Evolutionary conservation across 2,329 filamentous ascomycete genomes (phyloP), one percentile per base, ranked within the genome.

Genomic region (Colletotrichum destructivum): DNA sequence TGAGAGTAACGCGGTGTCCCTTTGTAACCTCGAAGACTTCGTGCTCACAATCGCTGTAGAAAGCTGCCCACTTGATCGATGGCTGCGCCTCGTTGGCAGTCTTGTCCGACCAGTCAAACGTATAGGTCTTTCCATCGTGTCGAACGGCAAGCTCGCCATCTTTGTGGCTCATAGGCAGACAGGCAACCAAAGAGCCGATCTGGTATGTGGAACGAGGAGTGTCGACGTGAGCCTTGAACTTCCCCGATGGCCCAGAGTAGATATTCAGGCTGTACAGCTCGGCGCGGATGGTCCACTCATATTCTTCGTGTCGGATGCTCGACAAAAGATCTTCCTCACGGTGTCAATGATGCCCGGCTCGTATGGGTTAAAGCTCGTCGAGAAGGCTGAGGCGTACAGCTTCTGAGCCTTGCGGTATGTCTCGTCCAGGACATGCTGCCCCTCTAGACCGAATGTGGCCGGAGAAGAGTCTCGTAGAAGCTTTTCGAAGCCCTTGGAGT

Each of bases 1-100:
- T 91, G 26, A 92, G 76, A 0, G 87, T 91, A 18, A 91, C 72
- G 0, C 88, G 85, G 68, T 91, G 82, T 0, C 89, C 88, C 1
- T 78, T 74, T 0, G 79, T 86, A 7, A 91, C 84, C 16, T 85
- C 82, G 0, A 84, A 74, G 1, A 89, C 83, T 72, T 89, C 85
- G 64, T 89, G 87, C 70, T 88, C 83, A 73, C 85, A 88, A 75
- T 88, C 85, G 65, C 82, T 80, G 71, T 87, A 87, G 78, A 89
- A 89, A 0, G 87, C 87, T 0, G 85, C 85, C 87, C 87, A 89
- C 3, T 4, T 31, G 2, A 2, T 18, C 16, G 0, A 31, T 46
- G 0, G 4, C 26, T 51, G 21, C 15, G 26, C 2, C 7, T 49
- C 38, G 0, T 7, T n/a, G 16, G 57, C 51, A 26, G 21, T 51